Base-by-base conservation (phyloP, 129 eudicot genomes). In the Artemisia annua region DNA sequence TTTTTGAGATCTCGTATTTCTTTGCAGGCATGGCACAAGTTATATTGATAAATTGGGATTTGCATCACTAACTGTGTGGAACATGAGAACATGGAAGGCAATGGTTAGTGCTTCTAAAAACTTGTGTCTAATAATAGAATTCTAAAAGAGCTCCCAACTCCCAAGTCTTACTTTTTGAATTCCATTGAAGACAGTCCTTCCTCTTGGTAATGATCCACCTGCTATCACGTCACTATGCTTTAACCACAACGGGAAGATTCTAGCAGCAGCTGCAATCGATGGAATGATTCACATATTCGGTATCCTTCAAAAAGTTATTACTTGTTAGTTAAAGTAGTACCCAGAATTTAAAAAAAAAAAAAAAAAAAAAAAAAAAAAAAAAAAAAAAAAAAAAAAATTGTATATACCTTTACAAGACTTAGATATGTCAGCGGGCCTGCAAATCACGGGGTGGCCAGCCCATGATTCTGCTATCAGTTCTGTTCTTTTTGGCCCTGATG, bases 401-500 rank as follows among this genome's bases (percentile, higher is more conserved):
- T 24, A 5, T 26, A 57, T 35, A 56, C 89, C 97, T 94, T 90
- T 84, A 84, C 83, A 16, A 63, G 80, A 62, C 11, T 20, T 69
- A 95, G 99, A 95, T 78, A 95, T 95, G 99, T 83, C 96, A 60
- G 94, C 97, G 79, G 96, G 97, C 61, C 84, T 86, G 78, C 99
- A 95, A 87, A 87, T 95, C 14, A 95, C 99, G 18, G 99, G 99
- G 66, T 95, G 97, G 99, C 99, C 97, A 63, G 99, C 99, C 77
- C 97, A 95, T 82, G 99, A 95, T 78, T 88, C 86, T 74, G 91
- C 94, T 52, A 95, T 95, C 71, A 85, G 96, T 65, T 91, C 97
- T 26, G 93, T 95, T 86, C 88, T 86, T 73, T 95, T 95, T 69
- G 99, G 99, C 69, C 96, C 89, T 50, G 97, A 95, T 30, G 94